Base-by-base conservation (phyloP, 257 asterid species). In the Lithospermum erythrorhizon region DNA sequence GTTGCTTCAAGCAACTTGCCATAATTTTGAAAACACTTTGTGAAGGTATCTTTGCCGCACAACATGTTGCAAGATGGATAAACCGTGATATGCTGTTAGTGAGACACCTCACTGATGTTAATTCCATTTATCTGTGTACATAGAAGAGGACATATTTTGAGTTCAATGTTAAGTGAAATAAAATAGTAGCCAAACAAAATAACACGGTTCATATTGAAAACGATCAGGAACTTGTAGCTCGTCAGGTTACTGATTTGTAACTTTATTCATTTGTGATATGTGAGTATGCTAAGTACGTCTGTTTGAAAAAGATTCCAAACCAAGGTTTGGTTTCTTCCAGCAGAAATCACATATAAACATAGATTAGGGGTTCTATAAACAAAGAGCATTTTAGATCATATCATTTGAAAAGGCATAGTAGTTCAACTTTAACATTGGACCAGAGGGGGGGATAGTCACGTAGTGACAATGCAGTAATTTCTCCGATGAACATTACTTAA, bases 61-160 rank as follows among this genome's bases (percentile, higher is more conserved):
- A 79, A 67, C 90, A 84, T 32, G 88, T 77, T 57, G 85, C 87
- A 60, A 93, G 87, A 77, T 82, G 99, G 74, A 89, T 73, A 75
- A 93, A 89, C 60, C 97, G 95, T 58, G 94, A 86, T 51, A 84
- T 79, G 62, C 95, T 89, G 87, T 93, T 93, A 18, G 75, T 52
- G 68, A 93, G 95, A 76, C 97, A 86, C 72, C 85, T 76, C 63
- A 81, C 72, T 48, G 94, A 78, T 68, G 87, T 77, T 54, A 76
- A 70, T 73, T 86, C 97, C 97, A 89, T 84, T 58, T 76, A 72
- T 83, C 97, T 86, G 84, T 63, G 53, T 59, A 70, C n/a, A 63
- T 9, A 64, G 49, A 53, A 19, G 18, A 61, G 5, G 47, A 62
- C 53, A 37, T 25, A 13, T 19, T 22, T 13, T 35, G 13, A 4